These are phyloP conservation scores for Pyrenochaeta sp. DNA, from an alignment of 2,329 filamentous ascomycete species.

Conservation along the genomic window DNA sequence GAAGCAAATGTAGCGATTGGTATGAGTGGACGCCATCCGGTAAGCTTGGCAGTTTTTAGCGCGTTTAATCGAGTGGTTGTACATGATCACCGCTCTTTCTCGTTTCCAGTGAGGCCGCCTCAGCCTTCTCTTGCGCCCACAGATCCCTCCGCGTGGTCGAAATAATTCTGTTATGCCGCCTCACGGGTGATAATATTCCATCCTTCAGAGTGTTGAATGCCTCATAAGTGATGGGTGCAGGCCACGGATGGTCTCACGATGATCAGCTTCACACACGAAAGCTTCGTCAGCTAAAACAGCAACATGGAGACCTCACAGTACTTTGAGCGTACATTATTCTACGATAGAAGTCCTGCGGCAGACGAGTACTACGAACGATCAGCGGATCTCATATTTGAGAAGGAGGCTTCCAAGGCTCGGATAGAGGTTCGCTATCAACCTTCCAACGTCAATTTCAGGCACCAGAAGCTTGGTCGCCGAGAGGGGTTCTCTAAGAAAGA, in stretches of 20 bases:
- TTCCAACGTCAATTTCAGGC: conserved; percentile 2
- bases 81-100: conserved; percentile 1
- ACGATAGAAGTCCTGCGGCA: conserved; percentile 21
- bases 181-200: background rate
- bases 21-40: background rate
- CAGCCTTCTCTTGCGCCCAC: conserved; percentile 4
- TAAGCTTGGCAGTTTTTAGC: background rate
- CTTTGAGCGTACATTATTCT: conserved; percentile 24
- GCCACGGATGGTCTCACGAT: background rate
- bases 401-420: conserved; percentile 5
- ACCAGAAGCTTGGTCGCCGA: background rate
- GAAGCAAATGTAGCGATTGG: background rate
- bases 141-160: background rate
- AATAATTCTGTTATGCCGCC: background rate
- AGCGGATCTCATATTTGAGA: conserved; percentile 20
- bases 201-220: background rate
- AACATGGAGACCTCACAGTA: conserved; percentile 24
- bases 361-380: conserved; percentile 25
- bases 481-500: background rate
- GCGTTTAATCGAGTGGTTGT: background rate
- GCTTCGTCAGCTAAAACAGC: background rate
- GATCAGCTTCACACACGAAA: background rate
- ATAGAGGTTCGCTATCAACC: conserved; percentile 24
- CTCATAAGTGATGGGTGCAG: background rate
- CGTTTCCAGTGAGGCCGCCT: background rate